Base-by-base conservation (phyloP, 352 stramenopile genomes). In the Phytophthora syringae region DNA sequence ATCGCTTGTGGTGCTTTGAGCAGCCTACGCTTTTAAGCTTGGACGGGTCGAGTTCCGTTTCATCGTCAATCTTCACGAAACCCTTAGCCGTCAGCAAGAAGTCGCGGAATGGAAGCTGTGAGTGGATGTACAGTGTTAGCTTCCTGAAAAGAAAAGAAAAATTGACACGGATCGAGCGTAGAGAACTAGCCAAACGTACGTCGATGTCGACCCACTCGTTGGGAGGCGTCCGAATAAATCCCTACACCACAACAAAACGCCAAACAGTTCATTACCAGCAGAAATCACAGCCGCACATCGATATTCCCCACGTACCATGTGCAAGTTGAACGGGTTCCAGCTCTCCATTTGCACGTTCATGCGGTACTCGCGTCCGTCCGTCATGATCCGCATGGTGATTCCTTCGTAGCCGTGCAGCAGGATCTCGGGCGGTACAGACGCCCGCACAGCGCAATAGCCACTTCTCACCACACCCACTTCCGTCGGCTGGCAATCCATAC, bases 311-410 rank as follows among this genome's bases (percentile, higher is more conserved):
- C 74, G 34, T 58, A 93, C 84, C 82, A 95, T 94, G 73, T 93
- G 90, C 65, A 95, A 66, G 52, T 95, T 92, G 32, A 94, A 83
- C 9, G 88, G 88, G 60, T 95, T 95, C 88, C 88, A 95, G 18
- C 88, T 84, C 49, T 93, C 84, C 74, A 92, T 89, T 70, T 95
- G 88, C 36, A 84, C 74, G 49, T 95, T 95, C 74, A 95, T 72
- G 52, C 88, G 85, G 52, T 93, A 95, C 73, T 92, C 80, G 47
- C 88, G 84, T 12, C 88, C 88, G 42, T 95, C 88, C 9, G 88
- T 94, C 84, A 92, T 95, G 62, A 95, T 70, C 42, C 85, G 88
- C 88, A 95, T 94, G 4, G 76, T 77, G 40, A 95, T 79, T 39
- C 88, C 88, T 78, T 95, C 79, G 60, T 92, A 95, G 42, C 88